Base-by-base conservation (phyloP, 768 basidiomycete genomes). In the Omphalotus guepiniiformis region DNA sequence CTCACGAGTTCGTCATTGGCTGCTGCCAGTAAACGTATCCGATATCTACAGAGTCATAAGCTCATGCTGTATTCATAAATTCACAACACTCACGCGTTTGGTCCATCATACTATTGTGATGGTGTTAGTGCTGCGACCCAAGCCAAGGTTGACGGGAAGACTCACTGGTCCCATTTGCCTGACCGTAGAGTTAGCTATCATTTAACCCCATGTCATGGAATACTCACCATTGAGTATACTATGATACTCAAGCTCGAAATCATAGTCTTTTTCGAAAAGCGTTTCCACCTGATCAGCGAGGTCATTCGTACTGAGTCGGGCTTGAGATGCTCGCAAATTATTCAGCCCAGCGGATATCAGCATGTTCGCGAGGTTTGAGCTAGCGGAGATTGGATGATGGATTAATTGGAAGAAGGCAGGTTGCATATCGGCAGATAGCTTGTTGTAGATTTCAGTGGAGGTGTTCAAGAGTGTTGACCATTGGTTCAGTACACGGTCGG, bases 1-100 rank as follows among this genome's bases (percentile, higher is more conserved):
- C 73, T 34, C 44, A 78, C 74, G 76, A 75, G 60, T 86, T 78
- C 12, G 73, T 70, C 76, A 79, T 79, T 3, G 83, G 82, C 55
- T 83, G 82, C 51, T 88, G 84, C 80, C 83, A 85, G 61, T 86
- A 84, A 51, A 72, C 78, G 51, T 82, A 85, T 45, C 75, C 75
- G 48, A 80, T 57, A 62, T 79, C 70, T 74, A 47, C n/a, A 35
- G 49, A 22, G n/a, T n/a, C n/a, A n/a, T n/a, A n/a, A n/a, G n/a
- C n/a, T n/a, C n/a, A n/a, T n/a, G n/a, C n/a, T n/a, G n/a, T n/a
- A n/a, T n/a, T n/a, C n/a, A n/a, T n/a, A n/a, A n/a, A n/a, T n/a
- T n/a, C n/a, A n/a, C n/a, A n/a, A n/a, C n/a, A 55, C 69, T 50
- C 47, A 73, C 72, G 82, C n/a, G 82, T 82, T 58, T 85, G 83